phyloP scores from a whole-genome alignment of 768 basidiomycete genomes.

The Kwoniella dendrophila region DNA sequence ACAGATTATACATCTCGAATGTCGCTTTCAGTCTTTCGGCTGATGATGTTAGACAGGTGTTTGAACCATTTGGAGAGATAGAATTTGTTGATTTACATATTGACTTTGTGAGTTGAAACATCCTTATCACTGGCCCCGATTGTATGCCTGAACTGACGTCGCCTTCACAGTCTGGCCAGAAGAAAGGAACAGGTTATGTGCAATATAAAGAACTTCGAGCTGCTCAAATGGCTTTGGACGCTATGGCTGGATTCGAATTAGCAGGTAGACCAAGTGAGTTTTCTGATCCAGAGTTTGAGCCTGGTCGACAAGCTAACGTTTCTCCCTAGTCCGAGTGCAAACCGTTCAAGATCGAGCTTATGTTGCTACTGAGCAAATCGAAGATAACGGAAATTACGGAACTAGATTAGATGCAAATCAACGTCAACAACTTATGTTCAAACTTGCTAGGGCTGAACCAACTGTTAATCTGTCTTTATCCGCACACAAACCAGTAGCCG shows the following conservation, averaged over 20 bases:
- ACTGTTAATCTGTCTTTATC: constrained; percentile 22
- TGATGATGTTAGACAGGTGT: constrained; percentile 97
- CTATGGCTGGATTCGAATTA: constrained; percentile 98
- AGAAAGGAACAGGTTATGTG: constrained; percentile 97
- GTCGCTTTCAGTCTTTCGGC: constrained; percentile 95
- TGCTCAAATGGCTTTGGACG: constrained; percentile 93
- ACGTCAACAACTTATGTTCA: constrained; percentile 99
- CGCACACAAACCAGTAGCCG: constrained; percentile 13
- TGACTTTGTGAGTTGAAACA: constrained; percentile 37
- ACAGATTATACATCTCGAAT: constrained; percentile 92
- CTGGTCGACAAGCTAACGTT: constrained; percentile 3
- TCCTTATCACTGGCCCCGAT: neutral
- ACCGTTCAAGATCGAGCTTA: constrained; percentile 43
- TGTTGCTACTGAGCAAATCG: constrained; percentile 58
- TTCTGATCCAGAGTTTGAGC: neutral
- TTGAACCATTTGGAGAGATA: constrained; percentile 96
- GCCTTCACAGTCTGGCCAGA: constrained; percentile 17
- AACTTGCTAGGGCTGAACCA: constrained; percentile 85
- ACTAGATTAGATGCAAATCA: constrained; percentile 93
- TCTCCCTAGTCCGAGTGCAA: constrained; percentile 34
- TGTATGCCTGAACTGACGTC: neutral
- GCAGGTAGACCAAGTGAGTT: constrained; percentile 83
- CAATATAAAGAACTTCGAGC: constrained; percentile 95
- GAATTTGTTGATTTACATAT: constrained; percentile 91
- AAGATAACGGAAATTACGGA: constrained; percentile 75